Evolutionary conservation across 2,329 filamentous ascomycete species (phyloP).

Genomic region (Trichophyton mentagrophytes): DNA sequence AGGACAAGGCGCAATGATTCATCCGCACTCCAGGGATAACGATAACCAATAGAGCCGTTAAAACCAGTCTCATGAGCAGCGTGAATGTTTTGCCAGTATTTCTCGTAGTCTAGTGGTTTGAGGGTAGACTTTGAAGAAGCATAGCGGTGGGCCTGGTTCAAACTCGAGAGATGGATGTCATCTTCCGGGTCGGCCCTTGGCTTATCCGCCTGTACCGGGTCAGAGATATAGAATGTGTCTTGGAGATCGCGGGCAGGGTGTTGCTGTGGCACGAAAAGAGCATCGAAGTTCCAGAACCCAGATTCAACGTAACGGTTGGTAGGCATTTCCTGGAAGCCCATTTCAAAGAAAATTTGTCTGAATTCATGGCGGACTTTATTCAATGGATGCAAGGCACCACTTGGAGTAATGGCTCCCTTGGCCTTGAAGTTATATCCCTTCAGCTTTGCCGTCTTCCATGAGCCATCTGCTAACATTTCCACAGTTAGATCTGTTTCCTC

Average conservation of each 20-base stretch:
- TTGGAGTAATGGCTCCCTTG: slow-evolving; percentile 40
- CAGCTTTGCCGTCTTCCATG: slow-evolving; percentile 86
- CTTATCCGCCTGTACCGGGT: slow-evolving; percentile 62
- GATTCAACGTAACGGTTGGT: slow-evolving; percentile 89
- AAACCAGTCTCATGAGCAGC: slow-evolving; percentile 83
- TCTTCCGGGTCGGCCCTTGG: slow-evolving; percentile 45
- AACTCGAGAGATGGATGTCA: slow-evolving; percentile 25
- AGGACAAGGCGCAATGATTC: slow-evolving; percentile 80
- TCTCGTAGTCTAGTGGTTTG: slow-evolving; percentile 53
- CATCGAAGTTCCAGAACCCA: slow-evolving; percentile 98
- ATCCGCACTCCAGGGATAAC: slow-evolving; percentile 82
- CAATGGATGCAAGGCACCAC: slow-evolving; percentile 45
- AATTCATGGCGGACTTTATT: slow-evolving; percentile 96
- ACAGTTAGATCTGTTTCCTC: slow-evolving; percentile 91
- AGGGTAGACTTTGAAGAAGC: slow-evolving; percentile 34
- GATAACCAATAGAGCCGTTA: slow-evolving; percentile 90
- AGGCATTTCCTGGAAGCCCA: slow-evolving; percentile 98
- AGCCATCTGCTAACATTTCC: slow-evolving; percentile 75
- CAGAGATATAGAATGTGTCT: slow-evolving; percentile 96
- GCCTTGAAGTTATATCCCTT: slow-evolving; percentile 73
- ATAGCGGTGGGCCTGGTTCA: slow-evolving; percentile 31
- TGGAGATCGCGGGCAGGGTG: slow-evolving; percentile 94
- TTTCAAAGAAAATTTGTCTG: slow-evolving; percentile 96
- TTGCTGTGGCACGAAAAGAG: slow-evolving; percentile 92
- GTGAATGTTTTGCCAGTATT: slow-evolving; percentile 79